Conservation (phyloP, 352 stramenopile genomes). For the Halophytophthora polymorphica region DNA sequence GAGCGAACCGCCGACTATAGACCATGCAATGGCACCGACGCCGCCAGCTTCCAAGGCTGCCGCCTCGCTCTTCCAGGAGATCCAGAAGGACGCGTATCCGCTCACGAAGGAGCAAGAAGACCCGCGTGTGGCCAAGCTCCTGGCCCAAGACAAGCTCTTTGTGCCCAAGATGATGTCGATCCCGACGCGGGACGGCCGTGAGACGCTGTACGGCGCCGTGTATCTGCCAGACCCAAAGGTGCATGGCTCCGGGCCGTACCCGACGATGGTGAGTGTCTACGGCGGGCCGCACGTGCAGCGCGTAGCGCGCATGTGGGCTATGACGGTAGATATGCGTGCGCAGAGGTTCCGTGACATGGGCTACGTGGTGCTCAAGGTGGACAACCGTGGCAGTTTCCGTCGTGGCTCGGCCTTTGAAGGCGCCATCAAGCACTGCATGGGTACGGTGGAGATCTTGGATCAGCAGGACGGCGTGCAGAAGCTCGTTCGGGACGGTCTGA, state of each 20-base stretch:
- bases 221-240: conserved; percentile 87
- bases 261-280: conserved; percentile 95
- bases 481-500: conserved; percentile 85
- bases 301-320: conserved; percentile 89
- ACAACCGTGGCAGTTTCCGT: conserved; percentile 94
- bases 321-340: conserved; percentile 92
- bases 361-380: conserved; percentile 95
- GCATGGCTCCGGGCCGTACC: conserved; percentile 91
- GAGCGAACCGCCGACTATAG: conserved; percentile 12
- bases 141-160: conserved; percentile 46
- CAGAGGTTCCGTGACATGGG: conserved; percentile 91
- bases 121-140: conserved; percentile 46
- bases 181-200: conserved; percentile 80
- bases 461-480: conserved; percentile 79
- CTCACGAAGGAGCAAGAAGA: conserved; percentile 63
- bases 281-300: conserved; percentile 96
- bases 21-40: conserved; percentile 4
- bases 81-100: conserved; percentile 40
- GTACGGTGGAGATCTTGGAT: conserved; percentile 87
- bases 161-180: conserved; percentile 70
- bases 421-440: conserved; percentile 92
- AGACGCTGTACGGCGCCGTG: conserved; percentile 90
- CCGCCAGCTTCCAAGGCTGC: conserved; percentile 8
- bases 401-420: conserved; percentile 92
- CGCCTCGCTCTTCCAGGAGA: conserved; percentile 33